Conservation (phyloP, 208 protist genomes). For the Wallacemonas sp. region DNA sequence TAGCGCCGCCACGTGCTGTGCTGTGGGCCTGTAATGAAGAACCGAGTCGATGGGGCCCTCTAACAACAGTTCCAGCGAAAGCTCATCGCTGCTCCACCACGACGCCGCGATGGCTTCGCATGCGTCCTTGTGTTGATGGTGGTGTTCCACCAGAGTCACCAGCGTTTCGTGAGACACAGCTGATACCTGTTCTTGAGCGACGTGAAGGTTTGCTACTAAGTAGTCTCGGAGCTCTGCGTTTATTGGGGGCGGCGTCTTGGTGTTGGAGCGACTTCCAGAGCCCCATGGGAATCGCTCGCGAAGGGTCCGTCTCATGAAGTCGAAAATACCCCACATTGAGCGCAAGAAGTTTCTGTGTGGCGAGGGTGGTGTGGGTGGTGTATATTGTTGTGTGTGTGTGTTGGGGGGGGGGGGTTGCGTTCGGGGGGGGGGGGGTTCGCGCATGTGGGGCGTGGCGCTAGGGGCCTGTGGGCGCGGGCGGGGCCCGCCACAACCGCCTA, state of each 20-base stretch:
- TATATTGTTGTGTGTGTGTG: background rate
- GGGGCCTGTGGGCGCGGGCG: background rate
- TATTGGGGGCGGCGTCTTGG: background rate
- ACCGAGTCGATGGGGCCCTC: background rate
- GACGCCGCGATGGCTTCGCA: background rate
- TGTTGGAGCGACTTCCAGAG: background rate
- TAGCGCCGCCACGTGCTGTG: constrained; percentile 18
- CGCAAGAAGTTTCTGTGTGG: background rate
- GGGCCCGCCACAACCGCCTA: background rate
- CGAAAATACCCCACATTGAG: background rate
- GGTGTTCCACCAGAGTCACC: background rate
- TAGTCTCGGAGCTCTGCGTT: background rate
- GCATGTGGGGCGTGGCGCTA: background rate
- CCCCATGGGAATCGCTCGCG: background rate
- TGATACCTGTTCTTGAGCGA: background rate
- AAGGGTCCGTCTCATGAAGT: background rate
- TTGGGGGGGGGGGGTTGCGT: background rate
- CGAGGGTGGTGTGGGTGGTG: background rate
- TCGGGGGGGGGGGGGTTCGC: background rate
- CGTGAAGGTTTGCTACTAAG: background rate
- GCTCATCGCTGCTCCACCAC: background rate
- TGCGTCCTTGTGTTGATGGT: background rate
- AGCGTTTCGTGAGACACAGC: background rate
- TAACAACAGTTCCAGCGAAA: background rate
- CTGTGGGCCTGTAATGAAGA: background rate